Percentiles rank a stretch among this genome's conserved stretches.
phyloP scores from a whole-genome alignment of 106 monocot species.

The Acorus gramineus region DNA sequence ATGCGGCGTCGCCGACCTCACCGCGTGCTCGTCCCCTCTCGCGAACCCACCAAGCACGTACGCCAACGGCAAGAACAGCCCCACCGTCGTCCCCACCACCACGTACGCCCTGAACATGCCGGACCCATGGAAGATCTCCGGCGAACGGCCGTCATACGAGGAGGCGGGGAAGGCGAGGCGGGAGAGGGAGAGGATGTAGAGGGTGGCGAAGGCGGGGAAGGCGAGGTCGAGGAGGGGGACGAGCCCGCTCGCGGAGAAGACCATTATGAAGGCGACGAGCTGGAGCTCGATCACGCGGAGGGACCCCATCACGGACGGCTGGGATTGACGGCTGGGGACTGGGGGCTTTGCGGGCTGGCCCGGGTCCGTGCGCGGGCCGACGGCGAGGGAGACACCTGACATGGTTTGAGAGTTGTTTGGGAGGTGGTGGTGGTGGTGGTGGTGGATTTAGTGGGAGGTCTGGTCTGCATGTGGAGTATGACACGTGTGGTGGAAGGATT shows the following conservation, averaged over 20 bases:
- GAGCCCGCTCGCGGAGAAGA: constrained; percentile 93
- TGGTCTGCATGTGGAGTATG: background rate
- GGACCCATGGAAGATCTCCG: constrained; percentile 30
- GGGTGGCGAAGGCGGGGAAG: constrained; percentile 52
- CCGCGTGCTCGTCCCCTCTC: constrained; percentile 68
- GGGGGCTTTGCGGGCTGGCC: background rate
- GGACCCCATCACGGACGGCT: constrained; percentile 44
- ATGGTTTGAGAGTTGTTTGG: constrained; percentile 16
- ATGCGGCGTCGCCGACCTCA: constrained; percentile 77
- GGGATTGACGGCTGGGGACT: background rate
- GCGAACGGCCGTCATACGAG: background rate
- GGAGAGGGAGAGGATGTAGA: constrained; percentile 51
- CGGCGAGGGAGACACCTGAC: constrained; percentile 69
- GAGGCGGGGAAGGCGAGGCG: constrained; percentile 50
- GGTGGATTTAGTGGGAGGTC: background rate
- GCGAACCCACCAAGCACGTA: constrained; percentile 97
- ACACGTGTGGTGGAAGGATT: background rate
- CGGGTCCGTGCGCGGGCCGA: constrained; percentile 29
- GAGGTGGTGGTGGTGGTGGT: background rate
- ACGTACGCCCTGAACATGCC: constrained; percentile 49
- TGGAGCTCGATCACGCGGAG: constrained; percentile 92
- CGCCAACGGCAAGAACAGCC: constrained; percentile 80
- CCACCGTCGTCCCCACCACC: constrained; percentile 64
- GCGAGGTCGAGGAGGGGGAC: constrained; percentile 79
- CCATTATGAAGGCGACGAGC: constrained; percentile 94